phyloP scores from a whole-genome alignment of 2,329 filamentous ascomycete genomes.

The Aspergillus fijiensis region DNA sequence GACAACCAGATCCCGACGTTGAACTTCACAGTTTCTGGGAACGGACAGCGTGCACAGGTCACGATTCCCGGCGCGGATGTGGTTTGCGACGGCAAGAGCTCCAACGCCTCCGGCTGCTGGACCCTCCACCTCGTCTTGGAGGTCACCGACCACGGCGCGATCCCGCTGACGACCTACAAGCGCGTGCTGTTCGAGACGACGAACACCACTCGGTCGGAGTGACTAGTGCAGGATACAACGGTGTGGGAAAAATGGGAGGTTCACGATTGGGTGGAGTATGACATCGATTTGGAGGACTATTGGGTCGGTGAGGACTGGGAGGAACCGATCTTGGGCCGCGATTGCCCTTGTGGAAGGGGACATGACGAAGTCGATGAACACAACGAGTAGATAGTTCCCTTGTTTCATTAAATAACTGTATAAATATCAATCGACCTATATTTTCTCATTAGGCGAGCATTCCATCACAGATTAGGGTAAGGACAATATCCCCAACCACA shows the following conservation, averaged over 20 bases:
- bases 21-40: slow-evolving; percentile 14
- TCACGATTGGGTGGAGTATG: background rate
- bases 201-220: slow-evolving; percentile 5
- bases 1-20: slow-evolving; percentile 19
- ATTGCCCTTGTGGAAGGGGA: background rate
- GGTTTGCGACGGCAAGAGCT: slow-evolving; percentile 19
- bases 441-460: background rate
- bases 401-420: background rate
- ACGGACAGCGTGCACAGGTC: slow-evolving; percentile 14
- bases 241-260: background rate
- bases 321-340: background rate
- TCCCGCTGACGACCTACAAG: slow-evolving; percentile 23
- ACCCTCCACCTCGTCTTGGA: slow-evolving; percentile 24
- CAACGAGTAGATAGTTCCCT: background rate
- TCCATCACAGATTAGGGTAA: too few relatives aligned
- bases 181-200: slow-evolving; percentile 25
- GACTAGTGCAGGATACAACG: background rate
- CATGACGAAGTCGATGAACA: background rate
- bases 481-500: too few relatives aligned
- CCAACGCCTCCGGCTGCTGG: slow-evolving; percentile 11
- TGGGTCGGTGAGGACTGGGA: background rate
- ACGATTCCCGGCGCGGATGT: slow-evolving; percentile 19
- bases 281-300: background rate
- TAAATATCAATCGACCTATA: background rate
- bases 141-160: slow-evolving; percentile 22